Evolutionary conservation across 2,329 filamentous ascomycete genomes (phyloP).

Genomic region (Ascosphaera aggregata): DNA sequence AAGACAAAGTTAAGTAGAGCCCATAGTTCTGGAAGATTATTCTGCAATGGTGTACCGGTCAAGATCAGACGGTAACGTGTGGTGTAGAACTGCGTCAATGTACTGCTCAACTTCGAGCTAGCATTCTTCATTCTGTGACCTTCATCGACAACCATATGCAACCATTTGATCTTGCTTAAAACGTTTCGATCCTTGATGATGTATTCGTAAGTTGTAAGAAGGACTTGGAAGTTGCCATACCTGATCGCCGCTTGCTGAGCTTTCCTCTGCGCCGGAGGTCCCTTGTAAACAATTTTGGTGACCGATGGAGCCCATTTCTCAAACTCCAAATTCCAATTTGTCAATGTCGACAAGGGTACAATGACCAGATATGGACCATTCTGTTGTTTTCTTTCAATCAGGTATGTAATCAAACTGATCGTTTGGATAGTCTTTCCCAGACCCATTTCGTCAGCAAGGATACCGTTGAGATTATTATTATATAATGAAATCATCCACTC

Average conservation of each 20-base stretch:
- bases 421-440: conserved; percentile 97
- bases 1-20: conserved; percentile 91
- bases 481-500: conserved; percentile 95
- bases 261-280: conserved; percentile 70
- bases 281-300: conserved; percentile 95
- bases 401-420: conserved; percentile 74
- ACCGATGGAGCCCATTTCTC: conserved; percentile 96
- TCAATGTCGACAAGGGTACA: conserved; percentile 92
- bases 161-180: conserved; percentile 81
- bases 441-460: conserved; percentile 95
- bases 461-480: conserved; percentile 79
- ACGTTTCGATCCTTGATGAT: conserved; percentile 85
- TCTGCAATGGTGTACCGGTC: conserved; percentile 88
- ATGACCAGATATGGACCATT: conserved; percentile 95
- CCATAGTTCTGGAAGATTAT: conserved; percentile 93
- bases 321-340: conserved; percentile 99
- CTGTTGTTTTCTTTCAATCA: conserved; percentile 70
- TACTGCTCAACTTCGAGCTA: conserved; percentile 88
- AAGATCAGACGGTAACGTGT: conserved; percentile 88
- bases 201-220: conserved; percentile 93
- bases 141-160: conserved; percentile 95
- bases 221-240: conserved; percentile 86
- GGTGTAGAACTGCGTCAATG: conserved; percentile 84
- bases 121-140: conserved; percentile 99
- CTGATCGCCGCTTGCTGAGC: conserved; percentile 89